Conservation (phyloP, 129 eudicot species). For the Arctium lappa region DNA sequence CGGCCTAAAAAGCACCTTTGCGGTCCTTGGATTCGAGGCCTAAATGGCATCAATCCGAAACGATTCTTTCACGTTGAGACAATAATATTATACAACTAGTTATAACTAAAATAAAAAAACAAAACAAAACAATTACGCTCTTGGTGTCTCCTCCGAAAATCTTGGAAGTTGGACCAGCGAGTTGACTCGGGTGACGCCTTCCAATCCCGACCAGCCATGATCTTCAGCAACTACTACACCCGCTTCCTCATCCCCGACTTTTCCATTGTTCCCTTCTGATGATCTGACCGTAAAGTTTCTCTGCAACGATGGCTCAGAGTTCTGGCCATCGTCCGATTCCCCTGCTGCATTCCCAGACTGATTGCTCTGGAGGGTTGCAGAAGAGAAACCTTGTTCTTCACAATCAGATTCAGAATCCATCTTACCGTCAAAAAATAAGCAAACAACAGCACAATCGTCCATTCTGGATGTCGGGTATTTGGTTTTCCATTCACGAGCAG, state of each 20-base stretch:
- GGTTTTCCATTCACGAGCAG: constrained; percentile 90
- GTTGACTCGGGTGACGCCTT: constrained; percentile 92
- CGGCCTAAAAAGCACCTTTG: no score
- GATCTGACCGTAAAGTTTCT: constrained; percentile 78
- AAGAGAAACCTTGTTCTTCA: constrained; percentile 75
- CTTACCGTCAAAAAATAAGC: constrained; percentile 79
- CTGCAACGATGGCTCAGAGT: constrained; percentile 65
- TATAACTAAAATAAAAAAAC: not conserved
- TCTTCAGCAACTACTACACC: constrained; percentile 31
- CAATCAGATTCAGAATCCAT: constrained; percentile 83
- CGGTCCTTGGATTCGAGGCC: not conserved
- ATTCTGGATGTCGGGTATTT: constrained; percentile 90
- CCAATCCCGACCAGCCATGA: constrained; percentile 85
- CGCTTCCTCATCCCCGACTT: constrained; percentile 17
- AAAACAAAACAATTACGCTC: constrained; percentile 26
- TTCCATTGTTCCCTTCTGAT: constrained; percentile 47
- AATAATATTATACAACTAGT: constrained; percentile 18
- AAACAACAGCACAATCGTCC: constrained; percentile 96
- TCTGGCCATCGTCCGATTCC: constrained; percentile 85
- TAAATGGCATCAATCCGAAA: not conserved
- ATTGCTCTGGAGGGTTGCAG: constrained; percentile 70
- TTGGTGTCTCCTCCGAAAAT: constrained; percentile 71
- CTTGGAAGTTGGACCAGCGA: constrained; percentile 96
- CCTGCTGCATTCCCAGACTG: constrained; percentile 57
- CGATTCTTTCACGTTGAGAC: not conserved